Conservation (phyloP, 2,329 filamentous ascomycete species). For the Cladophialophora bantiana region DNA sequence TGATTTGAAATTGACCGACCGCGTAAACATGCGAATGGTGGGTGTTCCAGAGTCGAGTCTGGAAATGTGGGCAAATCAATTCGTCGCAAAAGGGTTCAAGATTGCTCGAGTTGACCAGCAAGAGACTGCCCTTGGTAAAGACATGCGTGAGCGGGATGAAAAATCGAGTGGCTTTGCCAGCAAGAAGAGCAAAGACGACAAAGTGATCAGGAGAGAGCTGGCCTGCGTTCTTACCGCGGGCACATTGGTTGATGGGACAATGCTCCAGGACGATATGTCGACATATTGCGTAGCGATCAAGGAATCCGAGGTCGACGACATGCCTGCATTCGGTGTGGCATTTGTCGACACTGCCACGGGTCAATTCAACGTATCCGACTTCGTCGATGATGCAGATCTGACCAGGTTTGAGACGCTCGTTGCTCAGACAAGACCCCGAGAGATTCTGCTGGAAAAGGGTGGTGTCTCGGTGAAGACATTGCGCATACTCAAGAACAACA, state of each 20-base stretch:
- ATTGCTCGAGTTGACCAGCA: constrained; percentile 96
- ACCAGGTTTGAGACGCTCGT: constrained; percentile 98
- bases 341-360: constrained; percentile 97
- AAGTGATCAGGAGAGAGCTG: constrained; percentile 90
- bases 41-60: constrained; percentile 94
- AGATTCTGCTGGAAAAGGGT: constrained; percentile 87
- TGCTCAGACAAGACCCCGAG: constrained; percentile 86
- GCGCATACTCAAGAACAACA: constrained; percentile 96
- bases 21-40: constrained; percentile 99
- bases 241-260: constrained; percentile 91
- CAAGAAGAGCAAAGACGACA: constrained; percentile 74
- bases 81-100: constrained; percentile 97
- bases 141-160: constrained; percentile 92
- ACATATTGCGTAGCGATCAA: constrained; percentile 97
- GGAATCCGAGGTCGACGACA: constrained; percentile 71
- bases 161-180: constrained; percentile 47
- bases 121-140: constrained; percentile 93
- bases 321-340: constrained; percentile 85
- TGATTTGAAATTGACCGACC: constrained; percentile 94
- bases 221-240: constrained; percentile 90
- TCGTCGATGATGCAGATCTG: constrained; percentile 87
- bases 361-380: constrained; percentile 91
- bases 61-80: constrained; percentile 98
- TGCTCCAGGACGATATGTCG: constrained; percentile 98
- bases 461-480: constrained; percentile 85